These are phyloP conservation scores for Trichoderma brevicompactum DNA, from an alignment of 2,329 filamentous ascomycete genomes.

Conservation along the genomic window DNA sequence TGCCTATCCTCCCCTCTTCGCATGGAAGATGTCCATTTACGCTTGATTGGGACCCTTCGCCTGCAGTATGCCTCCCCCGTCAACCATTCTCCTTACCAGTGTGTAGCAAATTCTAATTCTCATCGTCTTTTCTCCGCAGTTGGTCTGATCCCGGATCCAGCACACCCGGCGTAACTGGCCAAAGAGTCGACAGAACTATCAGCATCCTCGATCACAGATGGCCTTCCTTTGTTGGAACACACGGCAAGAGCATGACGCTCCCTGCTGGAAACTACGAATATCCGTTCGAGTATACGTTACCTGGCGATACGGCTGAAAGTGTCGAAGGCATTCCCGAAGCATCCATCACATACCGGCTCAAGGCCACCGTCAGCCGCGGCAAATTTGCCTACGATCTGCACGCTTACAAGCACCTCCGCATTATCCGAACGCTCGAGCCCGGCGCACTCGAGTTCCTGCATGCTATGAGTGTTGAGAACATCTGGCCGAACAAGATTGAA, in stretches of 20 bases:
- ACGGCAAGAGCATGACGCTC: constrained; percentile 63
- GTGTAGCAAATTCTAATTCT: constrained; percentile 10
- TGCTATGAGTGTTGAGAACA: constrained; percentile 94
- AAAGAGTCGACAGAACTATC: constrained; percentile 62
- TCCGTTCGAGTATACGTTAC: constrained; percentile 75
- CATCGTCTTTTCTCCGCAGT: constrained; percentile 38
- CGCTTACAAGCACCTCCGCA: constrained; percentile 75
- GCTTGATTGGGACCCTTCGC: constrained; percentile 71
- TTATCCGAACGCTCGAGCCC: constrained; percentile 77
- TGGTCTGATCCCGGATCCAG: constrained; percentile 59
- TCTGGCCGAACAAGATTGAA: constrained; percentile 97
- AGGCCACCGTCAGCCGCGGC: constrained; percentile 83
- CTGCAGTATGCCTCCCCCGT: constrained; percentile 56
- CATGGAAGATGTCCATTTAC: constrained; percentile 73
- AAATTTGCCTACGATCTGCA: constrained; percentile 88
- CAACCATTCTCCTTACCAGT: constrained; percentile 10
- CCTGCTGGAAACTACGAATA: constrained; percentile 81
- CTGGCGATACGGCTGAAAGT: constrained; percentile 78
- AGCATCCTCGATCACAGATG: constrained; percentile 72
- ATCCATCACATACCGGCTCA: constrained; percentile 87
- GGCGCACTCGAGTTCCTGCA: constrained; percentile 79
- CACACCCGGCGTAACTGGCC: constrained; percentile 60
- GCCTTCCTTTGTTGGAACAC: constrained; percentile 64
- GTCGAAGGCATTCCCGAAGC: constrained; percentile 87
- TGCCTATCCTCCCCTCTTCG: constrained; percentile 71